Base-by-base conservation (phyloP, 2,329 filamentous ascomycete genomes). In the Thelonectria rubi region DNA sequence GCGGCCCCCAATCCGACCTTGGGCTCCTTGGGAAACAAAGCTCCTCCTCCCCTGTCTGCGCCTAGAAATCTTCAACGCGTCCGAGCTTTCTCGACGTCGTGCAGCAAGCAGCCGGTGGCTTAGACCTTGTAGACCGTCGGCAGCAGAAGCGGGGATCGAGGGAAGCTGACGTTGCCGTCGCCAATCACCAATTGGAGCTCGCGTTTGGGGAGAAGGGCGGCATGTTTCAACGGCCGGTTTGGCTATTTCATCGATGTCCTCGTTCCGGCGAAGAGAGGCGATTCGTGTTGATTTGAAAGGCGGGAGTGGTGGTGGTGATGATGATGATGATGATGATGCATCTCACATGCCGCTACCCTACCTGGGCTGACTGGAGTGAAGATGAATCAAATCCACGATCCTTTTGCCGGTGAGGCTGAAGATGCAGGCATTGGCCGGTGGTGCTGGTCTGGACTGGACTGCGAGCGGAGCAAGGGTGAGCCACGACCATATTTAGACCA, bases 321-420 rank as follows among this genome's bases (percentile, higher is more conserved):
- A 5, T 37, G 6, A 4, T 37, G 34, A 2, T 37, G 34, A 14
- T 37, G 34, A 10, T 34, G 34, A 5, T 3, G 34, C 34, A 14
- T 3, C 34, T 37, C 11, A 30, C 26, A 30, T 6, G 34, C 14
- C 15, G 14, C 34, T 15, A 15, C 12, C 26, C 10, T 6, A 9
- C 26, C 2, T 8, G 26, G 26, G 26, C 7, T 24, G 24, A 7
- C 24, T 24, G 24, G 24, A 30, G 4, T 8, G 7, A 30, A 30
- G 26, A 2, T 5, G 5, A 30, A 30, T 5, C 5, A 30, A 9
- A 30, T 2, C 21, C 3, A 30, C 10, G 47, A 53, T 56, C 58
- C 58, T 14, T 48, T 61, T 49, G 15, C 6, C 10, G 42, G 45
- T 39, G 39, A 40, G 52, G 20, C 47, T 34, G 58, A 53, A 21